Evolutionary conservation across 345 rosid species (phyloP).

Genomic region (Eucalyptus fibrosa): DNA sequence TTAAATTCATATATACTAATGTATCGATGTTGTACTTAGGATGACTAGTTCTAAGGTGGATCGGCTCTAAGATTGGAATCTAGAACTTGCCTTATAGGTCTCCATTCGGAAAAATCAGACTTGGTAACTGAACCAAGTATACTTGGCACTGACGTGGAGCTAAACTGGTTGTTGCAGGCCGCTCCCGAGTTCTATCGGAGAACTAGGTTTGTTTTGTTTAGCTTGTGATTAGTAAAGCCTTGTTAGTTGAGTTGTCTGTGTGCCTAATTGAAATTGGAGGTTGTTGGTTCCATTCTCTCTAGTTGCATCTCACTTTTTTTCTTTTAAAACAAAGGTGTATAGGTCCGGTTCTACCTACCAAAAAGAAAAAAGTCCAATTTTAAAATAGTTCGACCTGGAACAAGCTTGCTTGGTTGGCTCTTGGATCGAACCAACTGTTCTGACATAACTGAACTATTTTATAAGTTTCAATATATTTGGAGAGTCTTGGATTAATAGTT

Average conservation of each 20-base stretch:
- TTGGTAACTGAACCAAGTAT: background rate
- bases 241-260: background rate
- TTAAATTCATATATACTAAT: background rate
- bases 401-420: background rate
- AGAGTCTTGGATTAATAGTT: background rate
- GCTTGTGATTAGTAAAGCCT: background rate
- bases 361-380: too few relatives aligned
- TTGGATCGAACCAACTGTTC: background rate
- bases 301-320: background rate
- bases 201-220: background rate
- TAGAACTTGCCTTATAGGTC: background rate
- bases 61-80: background rate
- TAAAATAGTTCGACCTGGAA: background rate
- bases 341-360: background rate
- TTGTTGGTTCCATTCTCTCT: background rate
- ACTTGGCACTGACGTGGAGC: background rate
- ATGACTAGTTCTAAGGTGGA: background rate
- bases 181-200: background rate
- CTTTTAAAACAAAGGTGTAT: background rate
- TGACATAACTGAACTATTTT: background rate
- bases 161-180: background rate
- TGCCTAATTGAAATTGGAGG: background rate
- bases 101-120: background rate
- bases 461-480: background rate
- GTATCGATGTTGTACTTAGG: background rate